These are phyloP conservation scores for Sporisorium reilianum DNA, from an alignment of 1,284 basidiomycete species.

Conservation along the genomic window DNA sequence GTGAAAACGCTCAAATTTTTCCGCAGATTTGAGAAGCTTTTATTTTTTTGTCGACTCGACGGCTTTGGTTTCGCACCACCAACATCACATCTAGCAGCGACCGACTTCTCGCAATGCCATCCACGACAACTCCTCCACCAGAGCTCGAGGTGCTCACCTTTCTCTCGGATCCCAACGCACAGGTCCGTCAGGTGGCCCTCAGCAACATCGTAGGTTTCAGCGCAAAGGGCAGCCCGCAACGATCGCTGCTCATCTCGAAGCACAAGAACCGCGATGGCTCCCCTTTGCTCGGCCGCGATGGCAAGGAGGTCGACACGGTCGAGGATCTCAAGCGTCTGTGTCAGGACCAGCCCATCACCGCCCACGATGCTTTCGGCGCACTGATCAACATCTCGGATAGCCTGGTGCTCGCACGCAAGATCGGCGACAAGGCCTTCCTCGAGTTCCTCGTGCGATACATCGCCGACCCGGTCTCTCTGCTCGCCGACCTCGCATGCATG, in stretches of 20 bases:
- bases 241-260: constrained; percentile 58
- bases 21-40: background rate
- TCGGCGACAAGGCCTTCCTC: constrained; percentile 79
- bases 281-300: constrained; percentile 53
- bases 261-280: constrained; percentile 58
- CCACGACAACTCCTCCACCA: constrained; percentile 33
- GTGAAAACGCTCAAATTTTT: constrained; percentile 28
- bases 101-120: constrained; percentile 24
- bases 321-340: constrained; percentile 84
- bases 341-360: constrained; percentile 81
- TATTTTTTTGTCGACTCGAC: constrained; percentile 8
- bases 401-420: constrained; percentile 78
- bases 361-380: constrained; percentile 94
- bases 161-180: constrained; percentile 85
- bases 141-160: constrained; percentile 81
- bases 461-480: constrained; percentile 84
- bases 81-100: background rate
- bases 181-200: constrained; percentile 87
- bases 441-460: constrained; percentile 90
- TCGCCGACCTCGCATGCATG: constrained; percentile 96
- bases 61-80: background rate
- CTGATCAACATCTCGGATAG: constrained; percentile 94
- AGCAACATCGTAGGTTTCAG: constrained; percentile 77
- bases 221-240: constrained; percentile 52
- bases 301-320: constrained; percentile 63